Conservation (phyloP, 2,329 filamentous ascomycete species). For the Fonsecaea multimorphosa region DNA sequence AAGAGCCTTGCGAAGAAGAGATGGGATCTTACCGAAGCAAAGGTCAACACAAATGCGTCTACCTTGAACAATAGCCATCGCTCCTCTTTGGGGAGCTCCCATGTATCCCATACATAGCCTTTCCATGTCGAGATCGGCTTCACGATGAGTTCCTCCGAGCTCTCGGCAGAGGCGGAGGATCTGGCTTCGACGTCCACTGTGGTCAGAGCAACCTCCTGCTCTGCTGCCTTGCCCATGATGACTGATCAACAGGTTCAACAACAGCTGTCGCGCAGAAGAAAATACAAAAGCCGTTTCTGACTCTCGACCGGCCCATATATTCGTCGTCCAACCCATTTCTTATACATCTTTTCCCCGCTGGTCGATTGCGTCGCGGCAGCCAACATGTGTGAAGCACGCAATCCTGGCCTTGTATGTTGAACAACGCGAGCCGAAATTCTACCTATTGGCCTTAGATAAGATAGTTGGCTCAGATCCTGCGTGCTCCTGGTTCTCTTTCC, state of each 20-base stretch:
- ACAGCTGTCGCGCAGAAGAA: neutral
- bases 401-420: conserved; percentile 19
- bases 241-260: conserved; percentile 1
- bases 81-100: conserved; percentile 58
- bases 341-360: conserved; percentile 11
- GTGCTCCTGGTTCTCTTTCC: conserved; percentile 6
- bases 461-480: neutral
- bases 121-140: conserved; percentile 51
- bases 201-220: conserved; percentile 11
- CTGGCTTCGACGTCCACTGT: conserved; percentile 17
- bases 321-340: conserved; percentile 9
- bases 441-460: conserved; percentile 24
- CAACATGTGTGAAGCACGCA: conserved; percentile 16
- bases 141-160: conserved; percentile 27
- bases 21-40: conserved; percentile 42
- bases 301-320: neutral
- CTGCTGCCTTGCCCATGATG: conserved; percentile 13
- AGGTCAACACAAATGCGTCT: conserved; percentile 42
- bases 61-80: conserved; percentile 43
- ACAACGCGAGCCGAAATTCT: conserved; percentile 4
- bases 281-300: neutral
- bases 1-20: conserved; percentile 21
- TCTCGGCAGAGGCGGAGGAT: conserved; percentile 17
- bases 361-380: conserved; percentile 10
- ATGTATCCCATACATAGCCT: conserved; percentile 59